A percentile compares a stretch with the other conserved stretches of the same genome.
phyloP scores from a whole-genome alignment of 2,329 filamentous ascomycete genomes.

The Arthroderma sp. region DNA sequence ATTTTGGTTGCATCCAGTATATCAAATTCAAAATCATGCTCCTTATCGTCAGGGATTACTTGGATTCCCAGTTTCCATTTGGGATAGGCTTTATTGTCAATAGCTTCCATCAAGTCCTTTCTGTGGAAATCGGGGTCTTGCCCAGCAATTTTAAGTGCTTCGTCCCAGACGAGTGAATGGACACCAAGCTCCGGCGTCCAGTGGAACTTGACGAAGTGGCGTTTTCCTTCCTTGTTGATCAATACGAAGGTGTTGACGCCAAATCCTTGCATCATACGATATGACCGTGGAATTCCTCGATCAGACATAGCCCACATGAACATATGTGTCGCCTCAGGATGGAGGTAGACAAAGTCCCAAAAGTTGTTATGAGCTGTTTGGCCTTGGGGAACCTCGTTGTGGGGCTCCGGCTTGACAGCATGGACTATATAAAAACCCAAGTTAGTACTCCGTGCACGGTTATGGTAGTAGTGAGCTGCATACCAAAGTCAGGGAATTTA shows the following conservation, averaged over 20 bases:
- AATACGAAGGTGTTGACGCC: conserved; percentile 70
- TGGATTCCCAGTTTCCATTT: conserved; percentile 80
- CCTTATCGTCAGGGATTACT: conserved; percentile 55
- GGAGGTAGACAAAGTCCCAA: conserved; percentile 60
- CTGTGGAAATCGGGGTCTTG: conserved; percentile 73
- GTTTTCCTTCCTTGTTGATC: conserved; percentile 54
- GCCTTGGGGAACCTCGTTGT: conserved; percentile 58
- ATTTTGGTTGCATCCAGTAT: conserved; percentile 76
- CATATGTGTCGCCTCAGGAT: conserved; percentile 65
- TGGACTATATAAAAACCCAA: conserved; percentile 27
- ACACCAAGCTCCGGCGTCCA: conserved; percentile 64
- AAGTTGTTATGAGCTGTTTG: conserved; percentile 64
- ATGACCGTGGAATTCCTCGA: conserved; percentile 59
- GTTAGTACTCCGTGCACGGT: conserved; percentile 3
- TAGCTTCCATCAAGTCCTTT: conserved; percentile 63
- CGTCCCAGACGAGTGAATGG: conserved; percentile 65
- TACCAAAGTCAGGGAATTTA: conserved; percentile 57
- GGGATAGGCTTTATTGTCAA: conserved; percentile 57
- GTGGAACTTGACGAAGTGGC: conserved; percentile 66
- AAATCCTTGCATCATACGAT: conserved; percentile 77
- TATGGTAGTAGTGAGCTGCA: not conserved
- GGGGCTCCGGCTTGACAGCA: conserved; percentile 55
- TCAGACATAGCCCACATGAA: conserved; percentile 70
- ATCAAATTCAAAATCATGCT: conserved; percentile 73
- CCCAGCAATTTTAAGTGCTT: conserved; percentile 60